Evolutionary conservation across 2,329 filamentous ascomycete species (phyloP).

Genomic region (Epichloe typhina): DNA sequence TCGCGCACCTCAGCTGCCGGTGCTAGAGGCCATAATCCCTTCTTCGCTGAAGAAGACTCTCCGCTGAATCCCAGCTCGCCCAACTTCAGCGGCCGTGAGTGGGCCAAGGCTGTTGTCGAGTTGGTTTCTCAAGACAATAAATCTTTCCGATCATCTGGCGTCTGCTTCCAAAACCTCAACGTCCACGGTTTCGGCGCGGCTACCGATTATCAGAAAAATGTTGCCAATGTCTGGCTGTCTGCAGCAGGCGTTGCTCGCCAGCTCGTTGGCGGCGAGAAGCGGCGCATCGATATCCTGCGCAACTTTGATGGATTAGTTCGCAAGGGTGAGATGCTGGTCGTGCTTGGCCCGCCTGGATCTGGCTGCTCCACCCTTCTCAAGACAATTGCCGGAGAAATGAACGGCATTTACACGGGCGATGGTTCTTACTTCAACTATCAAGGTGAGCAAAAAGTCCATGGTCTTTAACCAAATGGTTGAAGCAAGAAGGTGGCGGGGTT

Average conservation of each 20-base stretch:
- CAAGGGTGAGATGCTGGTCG: slow-evolving; percentile 63
- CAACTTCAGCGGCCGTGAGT: slow-evolving; percentile 41
- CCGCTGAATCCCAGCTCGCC: slow-evolving; percentile 38
- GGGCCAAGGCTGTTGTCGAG: slow-evolving; percentile 47
- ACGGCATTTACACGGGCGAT: slow-evolving; percentile 62
- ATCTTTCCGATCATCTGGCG: slow-evolving; percentile 46
- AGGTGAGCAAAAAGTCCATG: slow-evolving; percentile 28
- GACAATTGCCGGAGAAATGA: slow-evolving; percentile 69
- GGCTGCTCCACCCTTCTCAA: slow-evolving; percentile 79
- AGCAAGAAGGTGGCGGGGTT: not conserved
- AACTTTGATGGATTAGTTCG: slow-evolving; percentile 55
- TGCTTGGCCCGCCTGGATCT: slow-evolving; percentile 57
- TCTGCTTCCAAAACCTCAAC: slow-evolving; percentile 54
- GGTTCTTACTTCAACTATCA: slow-evolving; percentile 72
- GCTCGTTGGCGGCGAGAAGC: slow-evolving; percentile 37
- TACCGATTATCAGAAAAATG: slow-evolving; percentile 59
- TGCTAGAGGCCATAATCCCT: slow-evolving; percentile 30
- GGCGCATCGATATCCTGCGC: slow-evolving; percentile 54
- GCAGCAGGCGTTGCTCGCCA: slow-evolving; percentile 28
- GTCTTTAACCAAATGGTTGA: not conserved
- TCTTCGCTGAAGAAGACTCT: slow-evolving; percentile 34
- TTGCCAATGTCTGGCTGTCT: slow-evolving; percentile 47
- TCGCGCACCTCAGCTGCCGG: slow-evolving; percentile 32
- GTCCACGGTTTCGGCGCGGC: slow-evolving; percentile 54
- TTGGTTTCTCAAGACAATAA: slow-evolving; percentile 38